A percentile compares a stretch with the other conserved stretches of the same genome.
phyloP scores from a whole-genome alignment of 1,139 yeast species.

The Nakaseomyces kungkrabaensis region DNA sequence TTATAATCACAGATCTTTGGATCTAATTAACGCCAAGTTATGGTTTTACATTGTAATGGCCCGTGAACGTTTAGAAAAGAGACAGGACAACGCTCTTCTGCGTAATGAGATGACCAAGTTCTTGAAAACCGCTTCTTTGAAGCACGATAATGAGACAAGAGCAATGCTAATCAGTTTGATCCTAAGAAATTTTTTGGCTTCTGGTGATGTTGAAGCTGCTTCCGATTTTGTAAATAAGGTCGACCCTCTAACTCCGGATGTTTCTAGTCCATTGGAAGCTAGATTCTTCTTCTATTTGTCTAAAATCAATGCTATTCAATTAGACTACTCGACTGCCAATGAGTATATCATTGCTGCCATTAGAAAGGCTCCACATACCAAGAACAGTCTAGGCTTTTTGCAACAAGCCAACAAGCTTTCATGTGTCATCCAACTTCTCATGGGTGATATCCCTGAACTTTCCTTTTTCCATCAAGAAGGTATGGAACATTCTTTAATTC shows the following conservation, averaged over 20 bases:
- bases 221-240: conserved; percentile 82
- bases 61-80: conserved; percentile 47
- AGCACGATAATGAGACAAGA: conserved; percentile 88
- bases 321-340: conserved; percentile 84
- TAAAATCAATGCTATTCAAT: conserved; percentile 80
- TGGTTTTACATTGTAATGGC: conserved; percentile 89
- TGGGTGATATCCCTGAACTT: conserved; percentile 97
- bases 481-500: conserved; percentile 52
- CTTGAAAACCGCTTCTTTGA: conserved; percentile 78
- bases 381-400: conserved; percentile 74
- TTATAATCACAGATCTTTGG: conserved; percentile 76
- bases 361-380: conserved; percentile 94
- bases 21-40: conserved; percentile 76
- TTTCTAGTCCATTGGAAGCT: conserved; percentile 83
- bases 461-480: conserved; percentile 60
- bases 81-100: conserved; percentile 32
- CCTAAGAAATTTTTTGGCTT: conserved; percentile 65
- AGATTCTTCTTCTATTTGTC: conserved; percentile 88
- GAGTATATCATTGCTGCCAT: conserved; percentile 88
- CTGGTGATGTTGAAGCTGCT: conserved; percentile 82
- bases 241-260: conserved; percentile 56
- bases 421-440: conserved; percentile 79
- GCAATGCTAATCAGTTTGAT: conserved; percentile 78
- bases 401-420: conserved; percentile 86
- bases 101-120: conserved; percentile 64